A percentile compares a stretch with the other conserved stretches of the same genome.
phyloP scores from a whole-genome alignment of 1,284 basidiomycete species.

The Cryptococcus deneoformans region DNA sequence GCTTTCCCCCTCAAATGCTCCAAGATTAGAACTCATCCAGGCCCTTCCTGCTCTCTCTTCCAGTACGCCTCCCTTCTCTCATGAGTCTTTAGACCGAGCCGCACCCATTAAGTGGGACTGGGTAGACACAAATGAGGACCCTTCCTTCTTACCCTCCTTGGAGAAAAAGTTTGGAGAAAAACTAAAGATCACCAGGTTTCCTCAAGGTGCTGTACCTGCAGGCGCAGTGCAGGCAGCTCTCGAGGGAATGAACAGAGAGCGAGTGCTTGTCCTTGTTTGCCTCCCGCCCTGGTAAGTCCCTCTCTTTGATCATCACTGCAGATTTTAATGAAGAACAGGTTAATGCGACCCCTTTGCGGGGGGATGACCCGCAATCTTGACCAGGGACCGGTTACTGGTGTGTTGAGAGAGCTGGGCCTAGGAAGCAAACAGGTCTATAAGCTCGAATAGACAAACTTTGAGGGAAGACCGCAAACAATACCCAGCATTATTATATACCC shows the following conservation, averaged over 20 bases:
- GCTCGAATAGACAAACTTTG: conserved; percentile 27
- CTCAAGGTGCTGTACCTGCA: conserved; percentile 8
- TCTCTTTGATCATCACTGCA: background rate
- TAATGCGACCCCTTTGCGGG: conserved; percentile 42
- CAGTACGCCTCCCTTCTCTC: conserved; percentile 1
- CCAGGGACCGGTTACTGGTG: conserved; percentile 40
- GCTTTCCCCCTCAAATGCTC: conserved; percentile 11
- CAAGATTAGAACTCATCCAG: conserved; percentile 29
- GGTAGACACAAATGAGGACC: conserved; percentile 4
- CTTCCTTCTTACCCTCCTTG: conserved; percentile 16
- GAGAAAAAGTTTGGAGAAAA: conserved; percentile 20
- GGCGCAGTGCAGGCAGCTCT: conserved; percentile 7
- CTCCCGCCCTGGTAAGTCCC: conserved; percentile 35
- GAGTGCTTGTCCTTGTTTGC: conserved; percentile 40
- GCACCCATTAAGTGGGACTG: conserved; percentile 1
- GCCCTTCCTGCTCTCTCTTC: conserved; percentile 14
- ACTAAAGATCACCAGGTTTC: conserved; percentile 10
- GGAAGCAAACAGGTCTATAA: conserved; percentile 35
- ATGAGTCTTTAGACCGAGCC: background rate
- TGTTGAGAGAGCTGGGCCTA: conserved; percentile 39
- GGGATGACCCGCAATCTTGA: conserved; percentile 32
- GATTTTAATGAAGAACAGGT: conserved; percentile 8
- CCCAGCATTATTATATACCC: no score
- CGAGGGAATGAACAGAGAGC: conserved; percentile 9
- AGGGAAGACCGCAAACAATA: no score